Percentiles rank a stretch among this genome's conserved stretches.
Evolutionary conservation across 2,329 filamentous ascomycete genomes (phyloP).

Genomic region (Nothomitra cinnamomea): DNA sequence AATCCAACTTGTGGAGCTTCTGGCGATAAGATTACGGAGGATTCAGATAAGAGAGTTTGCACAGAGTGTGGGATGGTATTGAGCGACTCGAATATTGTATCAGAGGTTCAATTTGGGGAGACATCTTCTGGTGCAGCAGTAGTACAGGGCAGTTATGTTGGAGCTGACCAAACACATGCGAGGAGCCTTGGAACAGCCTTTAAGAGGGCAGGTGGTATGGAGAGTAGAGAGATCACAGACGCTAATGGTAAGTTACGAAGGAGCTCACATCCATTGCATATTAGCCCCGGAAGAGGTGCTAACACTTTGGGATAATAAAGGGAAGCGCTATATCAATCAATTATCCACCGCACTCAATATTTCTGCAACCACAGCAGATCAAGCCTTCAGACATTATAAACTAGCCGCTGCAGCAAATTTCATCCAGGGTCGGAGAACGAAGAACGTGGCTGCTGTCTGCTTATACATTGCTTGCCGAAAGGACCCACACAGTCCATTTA

Average conservation of each 20-base stretch:
- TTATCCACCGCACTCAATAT: slow-evolving; percentile 24
- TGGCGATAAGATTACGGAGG: slow-evolving; percentile 14
- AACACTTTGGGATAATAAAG: slow-evolving; percentile 10
- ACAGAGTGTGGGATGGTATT: slow-evolving; percentile 71
- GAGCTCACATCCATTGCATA: neutral
- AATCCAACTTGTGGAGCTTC: slow-evolving; percentile 5
- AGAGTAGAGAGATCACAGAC: slow-evolving; percentile 31
- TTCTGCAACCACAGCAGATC: slow-evolving; percentile 28
- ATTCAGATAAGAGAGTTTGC: slow-evolving; percentile 40
- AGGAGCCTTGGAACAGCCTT: slow-evolving; percentile 37
- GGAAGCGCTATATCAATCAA: slow-evolving; percentile 26
- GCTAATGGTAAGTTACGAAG: slow-evolving; percentile 19
- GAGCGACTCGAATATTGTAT: slow-evolving; percentile 75
- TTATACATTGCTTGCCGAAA: slow-evolving; percentile 78
- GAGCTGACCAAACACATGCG: slow-evolving; percentile 68
- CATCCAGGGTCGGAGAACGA: slow-evolving; percentile 69
- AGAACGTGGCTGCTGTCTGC: slow-evolving; percentile 76
- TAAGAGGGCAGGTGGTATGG: slow-evolving; percentile 29
- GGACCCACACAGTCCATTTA: slow-evolving; percentile 61
- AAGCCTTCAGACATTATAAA: slow-evolving; percentile 58
- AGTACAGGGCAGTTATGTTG: slow-evolving; percentile 79
- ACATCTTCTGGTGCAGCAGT: slow-evolving; percentile 69
- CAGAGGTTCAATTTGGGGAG: slow-evolving; percentile 85
- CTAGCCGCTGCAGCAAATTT: slow-evolving; percentile 59
- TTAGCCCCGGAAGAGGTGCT: neutral